Percentiles rank a stretch among this genome's conserved stretches.
Evolutionary conservation across 164 flowering plant genomes (phyloP).

Genomic region (Euptelea pleiosperma): DNA sequence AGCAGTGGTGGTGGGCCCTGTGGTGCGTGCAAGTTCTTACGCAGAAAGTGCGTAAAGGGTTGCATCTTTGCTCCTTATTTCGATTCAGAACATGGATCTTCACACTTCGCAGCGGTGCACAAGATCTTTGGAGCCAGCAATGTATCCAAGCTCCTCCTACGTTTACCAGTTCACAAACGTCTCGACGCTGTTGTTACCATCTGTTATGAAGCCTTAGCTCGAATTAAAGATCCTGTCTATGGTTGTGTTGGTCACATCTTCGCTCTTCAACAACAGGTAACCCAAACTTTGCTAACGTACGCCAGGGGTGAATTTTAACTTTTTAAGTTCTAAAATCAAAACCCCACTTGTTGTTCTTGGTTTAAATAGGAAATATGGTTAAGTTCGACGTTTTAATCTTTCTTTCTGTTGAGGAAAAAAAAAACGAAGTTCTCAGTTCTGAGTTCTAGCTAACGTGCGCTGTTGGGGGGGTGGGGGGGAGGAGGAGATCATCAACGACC

Average conservation of each 20-base stretch:
- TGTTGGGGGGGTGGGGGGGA: too few species aligned
- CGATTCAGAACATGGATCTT: conserved; percentile 88
- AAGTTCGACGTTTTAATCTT: too few species aligned
- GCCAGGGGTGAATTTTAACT: too few species aligned
- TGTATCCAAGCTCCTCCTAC: conserved; percentile 77
- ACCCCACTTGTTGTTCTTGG: too few species aligned
- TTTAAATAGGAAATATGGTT: too few species aligned
- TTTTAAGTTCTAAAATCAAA: too few species aligned
- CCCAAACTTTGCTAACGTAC: too few species aligned
- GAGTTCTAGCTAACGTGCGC: too few species aligned
- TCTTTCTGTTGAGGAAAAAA: too few species aligned
- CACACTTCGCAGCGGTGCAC: conserved; percentile 92
- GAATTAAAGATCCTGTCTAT: conserved; percentile 82
- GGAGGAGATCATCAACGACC: neutral
- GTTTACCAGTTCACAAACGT: conserved; percentile 67
- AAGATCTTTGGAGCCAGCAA: conserved; percentile 97
- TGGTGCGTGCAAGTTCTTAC: conserved; percentile 90
- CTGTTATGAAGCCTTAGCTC: conserved; percentile 87
- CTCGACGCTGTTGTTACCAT: conserved; percentile 87
- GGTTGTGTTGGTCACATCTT: conserved; percentile 94
- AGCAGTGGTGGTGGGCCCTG: conserved; percentile 62
- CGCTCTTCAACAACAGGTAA: conserved; percentile 92
- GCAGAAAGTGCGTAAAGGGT: conserved; percentile 83
- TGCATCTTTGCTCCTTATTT: conserved; percentile 95
- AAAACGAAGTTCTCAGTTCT: too few species aligned